Evolutionary conservation across 169 alveolate genomes (phyloP).

Genomic region (Eimeria acervulina): DNA sequence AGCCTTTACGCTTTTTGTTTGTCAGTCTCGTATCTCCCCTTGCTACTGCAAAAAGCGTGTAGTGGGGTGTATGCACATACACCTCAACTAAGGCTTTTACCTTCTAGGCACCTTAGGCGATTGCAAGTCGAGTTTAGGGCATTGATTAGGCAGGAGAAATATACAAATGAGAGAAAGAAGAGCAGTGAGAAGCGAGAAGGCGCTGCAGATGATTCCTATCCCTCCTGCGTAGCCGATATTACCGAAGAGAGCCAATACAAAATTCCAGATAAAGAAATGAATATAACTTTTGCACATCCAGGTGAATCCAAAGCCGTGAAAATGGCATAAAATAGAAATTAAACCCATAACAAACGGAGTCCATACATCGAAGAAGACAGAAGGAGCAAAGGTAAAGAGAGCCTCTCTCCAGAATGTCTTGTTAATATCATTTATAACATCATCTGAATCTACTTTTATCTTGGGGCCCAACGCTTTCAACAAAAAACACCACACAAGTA

Average conservation of each 20-base stretch:
- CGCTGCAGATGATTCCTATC: conserved; percentile 77
- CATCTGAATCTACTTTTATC: conserved; percentile 28
- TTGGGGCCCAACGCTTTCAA: conserved; percentile 17
- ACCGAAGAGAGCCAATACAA: conserved; percentile 80
- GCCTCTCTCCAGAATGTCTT: conserved; percentile 64
- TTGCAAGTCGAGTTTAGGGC: conserved; percentile 23
- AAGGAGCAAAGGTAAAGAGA: conserved; percentile 69
- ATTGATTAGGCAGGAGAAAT: background rate
- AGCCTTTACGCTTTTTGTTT: background rate
- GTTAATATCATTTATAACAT: conserved; percentile 19
- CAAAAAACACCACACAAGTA: conserved; percentile 70
- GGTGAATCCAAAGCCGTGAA: conserved; percentile 21
- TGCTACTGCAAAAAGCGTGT: too few relatives aligned
- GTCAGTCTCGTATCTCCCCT: too few relatives aligned
- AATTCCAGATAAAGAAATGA: conserved; percentile 76
- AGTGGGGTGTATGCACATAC: too few relatives aligned
- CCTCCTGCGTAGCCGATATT: conserved; percentile 83
- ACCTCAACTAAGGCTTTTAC: too few relatives aligned
- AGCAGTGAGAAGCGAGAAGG: conserved; percentile 75
- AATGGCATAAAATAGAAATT: conserved; percentile 72
- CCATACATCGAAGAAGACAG: conserved; percentile 75
- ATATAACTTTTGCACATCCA: conserved; percentile 63
- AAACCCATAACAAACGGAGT: conserved; percentile 79
- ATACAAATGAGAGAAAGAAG: conserved; percentile 72
- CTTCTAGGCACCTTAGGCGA: background rate